Base-by-base conservation (phyloP, 495 filamentous ascomycete species). In the Pseudevernia furfuracea region DNA sequence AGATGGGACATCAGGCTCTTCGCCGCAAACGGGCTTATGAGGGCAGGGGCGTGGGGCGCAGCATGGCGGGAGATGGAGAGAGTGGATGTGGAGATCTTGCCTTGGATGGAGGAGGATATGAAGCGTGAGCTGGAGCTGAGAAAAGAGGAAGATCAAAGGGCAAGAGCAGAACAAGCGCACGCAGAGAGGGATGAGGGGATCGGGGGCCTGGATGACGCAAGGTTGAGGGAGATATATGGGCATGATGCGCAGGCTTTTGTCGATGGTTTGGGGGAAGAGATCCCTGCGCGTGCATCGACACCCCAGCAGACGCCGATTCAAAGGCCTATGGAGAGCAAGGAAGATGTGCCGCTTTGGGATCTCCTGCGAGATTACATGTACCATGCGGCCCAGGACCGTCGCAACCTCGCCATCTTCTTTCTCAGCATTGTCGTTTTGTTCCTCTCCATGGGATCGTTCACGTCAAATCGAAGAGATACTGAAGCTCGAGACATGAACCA, bases 21-120 rank as follows among this genome's bases (percentile, higher is more conserved):
- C 66, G 94, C 94, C 3, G 89, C 90, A 4, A 98, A 97, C 74
- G 94, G 94, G 0, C 77, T 97, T 60, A 93, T 98, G 90, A 82
- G 85, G 49, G 85, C 91, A 17, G 91, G 90, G 4, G 92, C 94
- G 0, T 98, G 94, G 94, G 85, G 85, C 36, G 90, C 91, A 21
- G 92, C 89, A 39, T 98, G 94, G 94, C 87, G 82, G 61, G 92
- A 97, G 72, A 98, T 98, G 94, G 94, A 98, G 74, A 83, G 92
- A 38, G 90, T 97, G 11, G 94, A 98, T 74, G 89, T 95, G 1
- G 94, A 98, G 71, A 84, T 98, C 66, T 85, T 87, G 62, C 86
- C 91, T 6, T 87, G 84, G 79, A 74, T 87, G 36, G 82, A 84
- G 2, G 80, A 81, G 9, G 80, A 82, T 46, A 62, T 85, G 49